Percentiles rank a stretch among this genome's conserved stretches.
These are phyloP conservation scores for Angomonas deanei DNA, from an alignment of 208 protist genomes.

Conservation along the genomic window DNA sequence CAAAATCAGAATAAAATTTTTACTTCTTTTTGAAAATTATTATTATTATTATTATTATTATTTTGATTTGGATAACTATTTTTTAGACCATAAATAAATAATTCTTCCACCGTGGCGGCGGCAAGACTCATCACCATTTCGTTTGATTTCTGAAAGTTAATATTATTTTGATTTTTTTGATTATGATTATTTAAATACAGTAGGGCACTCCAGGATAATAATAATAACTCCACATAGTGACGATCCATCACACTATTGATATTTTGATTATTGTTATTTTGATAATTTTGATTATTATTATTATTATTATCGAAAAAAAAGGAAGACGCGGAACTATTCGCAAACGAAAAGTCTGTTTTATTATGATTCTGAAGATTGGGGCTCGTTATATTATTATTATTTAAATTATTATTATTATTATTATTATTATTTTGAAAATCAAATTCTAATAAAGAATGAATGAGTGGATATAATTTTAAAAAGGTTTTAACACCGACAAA, in stretches of 20 bases:
- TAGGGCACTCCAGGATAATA: neutral
- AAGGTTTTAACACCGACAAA: too few relatives aligned
- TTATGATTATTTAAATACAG: neutral
- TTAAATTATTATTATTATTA: too few relatives aligned
- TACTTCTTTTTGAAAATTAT: neutral
- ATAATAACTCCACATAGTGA: neutral
- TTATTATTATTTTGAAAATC: too few relatives aligned
- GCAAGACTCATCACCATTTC: neutral
- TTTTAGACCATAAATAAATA: neutral
- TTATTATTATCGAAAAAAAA: neutral
- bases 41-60: slow-evolving; percentile 1
- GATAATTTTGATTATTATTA: neutral
- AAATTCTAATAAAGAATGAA: too few relatives aligned
- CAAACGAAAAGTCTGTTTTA: too few relatives aligned
- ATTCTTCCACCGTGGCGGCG: neutral
- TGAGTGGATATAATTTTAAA: too few relatives aligned
- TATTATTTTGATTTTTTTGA: neutral
- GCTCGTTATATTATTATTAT: too few relatives aligned
- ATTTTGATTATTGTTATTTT: neutral
- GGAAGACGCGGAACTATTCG: too few relatives aligned
- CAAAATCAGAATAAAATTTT: neutral
- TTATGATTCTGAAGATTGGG: too few relatives aligned
- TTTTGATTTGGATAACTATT: neutral
- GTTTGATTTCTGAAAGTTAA: neutral
- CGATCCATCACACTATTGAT: neutral